Base-by-base conservation (phyloP, 139 green algal species). In the Trebouxia sp. region DNA sequence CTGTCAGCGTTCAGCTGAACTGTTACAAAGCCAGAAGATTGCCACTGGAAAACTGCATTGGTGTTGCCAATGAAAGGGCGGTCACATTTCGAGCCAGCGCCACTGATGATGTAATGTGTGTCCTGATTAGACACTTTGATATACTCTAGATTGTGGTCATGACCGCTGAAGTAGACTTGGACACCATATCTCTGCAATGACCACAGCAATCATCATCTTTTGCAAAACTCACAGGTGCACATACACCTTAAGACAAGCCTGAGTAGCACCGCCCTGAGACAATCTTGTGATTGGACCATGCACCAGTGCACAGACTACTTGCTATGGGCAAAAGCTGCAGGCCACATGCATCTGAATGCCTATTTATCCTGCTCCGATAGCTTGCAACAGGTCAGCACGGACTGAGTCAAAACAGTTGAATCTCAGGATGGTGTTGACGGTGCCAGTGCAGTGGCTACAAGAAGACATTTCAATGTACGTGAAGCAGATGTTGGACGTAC, bases 61-160 rank as follows among this genome's bases (percentile, higher is more conserved):
- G 6, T 37, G 6, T 43, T 6, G 32, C 65, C 79, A 26, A 50
- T 43, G 37, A 83, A 78, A 26, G 43, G 41, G 12, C 65, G 45
- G 65, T 76, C 65, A 6, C 28, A 47, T 30, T 79, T 72, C 24
- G 67, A 80, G 24, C 79, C 79, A 20, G 38, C 79, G 14, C 80
- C 80, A 7, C 28, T 56, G 15, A 84, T 62, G 24, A 84, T 67
- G 30, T 84, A 80, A 39, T 83, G 79, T 35, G 79, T 83, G 30
- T 12, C 24, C 35, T 67, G 39, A 3, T 39, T n/a, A 22, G 42
- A 38, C 4, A 53, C 20, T 6, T 85, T 72, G 78, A 88, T 38
- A 75, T 89, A 75, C 80, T 94, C 86, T 72, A 94, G 77, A 79
- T 93, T 87, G 78, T 95, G 92, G 28, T 95, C 92, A 85, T 94